Evolutionary conservation across 1,284 basidiomycete genomes (phyloP), one percentile per base, ranked within the genome.

Genomic region (Ceratobasidium theobromae): DNA sequence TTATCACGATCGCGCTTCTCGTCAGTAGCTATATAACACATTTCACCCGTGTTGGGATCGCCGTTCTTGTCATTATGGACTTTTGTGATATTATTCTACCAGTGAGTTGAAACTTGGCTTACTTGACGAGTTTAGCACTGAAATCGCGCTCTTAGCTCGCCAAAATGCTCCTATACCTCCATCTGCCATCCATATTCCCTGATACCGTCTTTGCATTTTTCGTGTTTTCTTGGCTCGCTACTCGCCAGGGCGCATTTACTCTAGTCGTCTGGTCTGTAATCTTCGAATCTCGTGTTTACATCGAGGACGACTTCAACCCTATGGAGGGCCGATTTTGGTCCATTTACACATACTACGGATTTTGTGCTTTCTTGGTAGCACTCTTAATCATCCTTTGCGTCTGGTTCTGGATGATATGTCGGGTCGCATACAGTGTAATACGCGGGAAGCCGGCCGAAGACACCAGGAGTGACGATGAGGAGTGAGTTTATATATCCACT

Each of bases 21-120:
- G 75, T 81, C 33, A 75, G 80, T 30, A 94, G 91, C 74, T 99
- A 97, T 77, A 81, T 82, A 64, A 86, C 82, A 76, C 90, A 95
- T 77, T 89, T 88, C 74, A 95, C 93, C 8, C 88, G 93, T 38
- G 84, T 96, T 53, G 96, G 96, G 18, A 91, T 88, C 71, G 79
- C 93, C 49, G 86, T 97, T 67, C 88, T 97, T 82, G 82, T 92
- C 60, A 79, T 98, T 38, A 96, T 98, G 93, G 96, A 99, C 74
- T 87, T 86, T 70, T 91, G 88, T 75, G 96, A 99, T 77, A 91
- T 98, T 66, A 85, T 93, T 73, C 78, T 99, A 8, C 91, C 95
- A 4, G 94, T 95, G 74, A 75, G 91, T 84, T 11, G 18, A 40
- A 27, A 28, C 35, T n/a, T n/a, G 16, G 3, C 11, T 41, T 35